These are phyloP conservation scores for Annona squamosa DNA, from an alignment of 164 flowering plant species.

Conservation along the genomic window DNA sequence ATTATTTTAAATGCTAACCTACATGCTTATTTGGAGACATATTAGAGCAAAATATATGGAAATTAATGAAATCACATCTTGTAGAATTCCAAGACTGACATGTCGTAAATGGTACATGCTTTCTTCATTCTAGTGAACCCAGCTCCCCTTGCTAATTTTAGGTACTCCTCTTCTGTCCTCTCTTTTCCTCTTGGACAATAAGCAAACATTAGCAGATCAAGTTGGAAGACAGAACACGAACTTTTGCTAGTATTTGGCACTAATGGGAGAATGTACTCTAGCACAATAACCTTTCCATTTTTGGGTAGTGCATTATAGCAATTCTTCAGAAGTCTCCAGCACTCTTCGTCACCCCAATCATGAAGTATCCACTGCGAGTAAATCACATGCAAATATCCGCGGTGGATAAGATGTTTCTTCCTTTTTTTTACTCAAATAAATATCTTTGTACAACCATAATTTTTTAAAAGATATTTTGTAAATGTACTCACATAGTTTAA, in stretches of 20 bases:
- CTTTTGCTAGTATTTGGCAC: neutral
- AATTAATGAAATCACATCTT: neutral
- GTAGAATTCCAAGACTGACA: conserved; percentile 22
- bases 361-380: conserved; percentile 20
- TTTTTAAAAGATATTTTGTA: no score
- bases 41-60: no score
- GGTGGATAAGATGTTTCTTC: no score
- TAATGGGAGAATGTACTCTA: conserved; percentile 5
- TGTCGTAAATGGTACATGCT: conserved; percentile 8
- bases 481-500: no score
- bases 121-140: conserved; percentile 8
- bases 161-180: conserved; percentile 20
- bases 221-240: neutral
- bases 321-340: conserved; percentile 18
- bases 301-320: conserved; percentile 24
- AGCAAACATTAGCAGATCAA: conserved; percentile 12
- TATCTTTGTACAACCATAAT: no score
- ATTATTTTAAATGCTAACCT: no score
- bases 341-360: conserved; percentile 19
- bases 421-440: no score
- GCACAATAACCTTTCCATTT: conserved; percentile 21
- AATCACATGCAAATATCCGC: neutral
- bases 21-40: no score
- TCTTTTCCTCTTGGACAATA: conserved; percentile 18
- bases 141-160: conserved; percentile 15